Evolutionary conservation across 495 filamentous ascomycete species (phyloP).

Genomic region (Podospora anserina): DNA sequence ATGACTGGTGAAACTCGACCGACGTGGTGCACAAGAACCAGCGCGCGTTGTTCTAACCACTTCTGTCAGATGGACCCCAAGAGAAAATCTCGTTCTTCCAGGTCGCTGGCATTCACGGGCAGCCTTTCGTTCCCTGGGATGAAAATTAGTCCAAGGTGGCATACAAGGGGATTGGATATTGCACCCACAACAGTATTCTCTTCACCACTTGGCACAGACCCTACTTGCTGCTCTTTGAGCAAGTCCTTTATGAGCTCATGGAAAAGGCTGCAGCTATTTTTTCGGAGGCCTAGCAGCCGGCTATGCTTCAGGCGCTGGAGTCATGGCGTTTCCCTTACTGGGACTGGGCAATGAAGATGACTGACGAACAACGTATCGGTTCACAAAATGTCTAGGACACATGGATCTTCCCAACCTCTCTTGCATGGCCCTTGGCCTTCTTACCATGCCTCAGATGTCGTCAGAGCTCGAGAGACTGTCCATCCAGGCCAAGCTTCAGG

Average conservation of each 20-base stretch:
- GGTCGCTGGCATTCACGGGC: conserved; percentile 4
- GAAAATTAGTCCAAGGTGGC: neutral
- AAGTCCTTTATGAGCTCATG: conserved; percentile 5
- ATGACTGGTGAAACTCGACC: conserved; percentile 11
- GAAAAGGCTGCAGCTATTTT: neutral
- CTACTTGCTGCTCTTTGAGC: conserved; percentile 8
- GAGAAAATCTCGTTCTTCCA: neutral
- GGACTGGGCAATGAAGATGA: conserved; percentile 6
- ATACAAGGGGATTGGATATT: conserved; percentile 2
- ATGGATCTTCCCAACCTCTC: too few relatives aligned
- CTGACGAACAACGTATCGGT: too few relatives aligned
- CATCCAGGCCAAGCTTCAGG: too few relatives aligned
- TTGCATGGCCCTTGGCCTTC: too few relatives aligned
- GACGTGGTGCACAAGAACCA: conserved; percentile 9
- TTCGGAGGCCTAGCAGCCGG: neutral
- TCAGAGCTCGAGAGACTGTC: too few relatives aligned
- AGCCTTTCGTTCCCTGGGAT: conserved; percentile 8
- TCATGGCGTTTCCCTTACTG: conserved; percentile 9
- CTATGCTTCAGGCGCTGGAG: neutral
- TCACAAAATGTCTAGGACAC: too few relatives aligned
- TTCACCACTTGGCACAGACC: conserved; percentile 11
- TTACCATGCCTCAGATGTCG: too few relatives aligned
- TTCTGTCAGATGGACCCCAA: conserved; percentile 5
- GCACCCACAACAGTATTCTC: conserved; percentile 11
- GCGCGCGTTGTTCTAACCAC: conserved; percentile 8